Evolutionary conservation across 345 rosid genomes (phyloP).

Genomic region (Populus nigra): DNA sequence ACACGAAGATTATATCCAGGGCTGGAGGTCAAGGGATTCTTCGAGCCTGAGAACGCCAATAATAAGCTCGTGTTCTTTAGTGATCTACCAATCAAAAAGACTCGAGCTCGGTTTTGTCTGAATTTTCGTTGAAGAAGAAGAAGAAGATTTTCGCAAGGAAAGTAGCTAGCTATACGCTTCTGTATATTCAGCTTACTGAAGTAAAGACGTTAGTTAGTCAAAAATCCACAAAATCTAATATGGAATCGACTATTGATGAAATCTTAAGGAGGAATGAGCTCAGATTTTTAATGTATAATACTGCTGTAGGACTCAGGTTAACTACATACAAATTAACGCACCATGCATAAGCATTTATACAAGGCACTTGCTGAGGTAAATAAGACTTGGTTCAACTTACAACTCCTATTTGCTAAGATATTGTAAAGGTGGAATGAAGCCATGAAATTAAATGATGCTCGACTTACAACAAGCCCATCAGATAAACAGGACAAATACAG

Average conservation of each 20-base stretch:
- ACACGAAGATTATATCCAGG: constrained; percentile 94
- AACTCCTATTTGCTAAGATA: neutral
- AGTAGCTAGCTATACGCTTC: neutral
- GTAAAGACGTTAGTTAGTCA: neutral
- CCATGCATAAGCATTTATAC: neutral
- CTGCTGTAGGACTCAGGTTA: neutral
- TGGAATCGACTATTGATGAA: neutral
- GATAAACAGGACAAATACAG: neutral
- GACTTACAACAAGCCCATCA: neutral
- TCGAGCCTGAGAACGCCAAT: constrained; percentile 93
- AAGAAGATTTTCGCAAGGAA: neutral
- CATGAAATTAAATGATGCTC: neutral
- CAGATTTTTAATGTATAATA: too few relatives aligned
- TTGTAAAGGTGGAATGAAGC: neutral
- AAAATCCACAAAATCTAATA: neutral
- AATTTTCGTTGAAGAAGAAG: too few relatives aligned
- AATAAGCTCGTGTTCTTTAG: constrained; percentile 27
- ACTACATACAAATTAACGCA: neutral
- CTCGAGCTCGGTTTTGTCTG: too few relatives aligned
- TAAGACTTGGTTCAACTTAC: neutral
- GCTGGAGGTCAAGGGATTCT: constrained; percentile 74
- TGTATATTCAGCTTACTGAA: neutral
- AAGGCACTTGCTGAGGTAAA: neutral
- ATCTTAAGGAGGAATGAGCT: neutral
- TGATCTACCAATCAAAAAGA: too few relatives aligned